Evolutionary conservation across 805 yeast genomes (phyloP).

Genomic region (Tetrapisispora iriomotensis): DNA sequence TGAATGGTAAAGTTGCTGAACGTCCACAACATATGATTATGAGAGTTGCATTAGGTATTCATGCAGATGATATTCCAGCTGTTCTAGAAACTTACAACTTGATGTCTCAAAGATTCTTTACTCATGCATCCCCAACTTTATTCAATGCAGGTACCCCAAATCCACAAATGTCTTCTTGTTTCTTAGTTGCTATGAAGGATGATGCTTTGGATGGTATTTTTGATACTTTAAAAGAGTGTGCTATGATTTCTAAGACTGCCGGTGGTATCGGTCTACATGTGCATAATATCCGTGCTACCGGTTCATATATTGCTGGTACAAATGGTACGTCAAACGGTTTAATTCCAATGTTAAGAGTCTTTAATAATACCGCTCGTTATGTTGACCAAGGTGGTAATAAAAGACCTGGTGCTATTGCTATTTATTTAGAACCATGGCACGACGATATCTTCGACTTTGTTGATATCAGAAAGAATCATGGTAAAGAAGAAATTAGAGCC

Average conservation of each 20-base stretch:
- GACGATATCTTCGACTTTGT: conserved; percentile 77
- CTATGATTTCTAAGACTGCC: conserved; percentile 83
- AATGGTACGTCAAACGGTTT: conserved; percentile 87
- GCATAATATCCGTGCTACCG: conserved; percentile 73
- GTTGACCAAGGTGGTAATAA: conserved; percentile 98
- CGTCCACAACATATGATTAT: conserved; percentile 83
- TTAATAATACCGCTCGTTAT: conserved; percentile 88
- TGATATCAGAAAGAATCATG: conserved; percentile 84
- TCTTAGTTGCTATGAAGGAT: conserved; percentile 77
- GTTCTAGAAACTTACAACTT: conserved; percentile 73
- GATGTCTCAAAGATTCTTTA: conserved; percentile 78
- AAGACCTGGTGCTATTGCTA: conserved; percentile 92
- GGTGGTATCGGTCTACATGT: conserved; percentile 91
- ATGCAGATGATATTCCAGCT: conserved; percentile 49
- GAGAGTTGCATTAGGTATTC: conserved; percentile 88
- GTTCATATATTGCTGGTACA: conserved; percentile 80
- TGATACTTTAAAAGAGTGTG: conserved; percentile 76
- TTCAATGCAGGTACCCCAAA: conserved; percentile 84
- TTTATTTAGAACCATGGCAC: conserved; percentile 95
- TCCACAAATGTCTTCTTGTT: conserved; percentile 86
- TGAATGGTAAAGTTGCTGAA: conserved; percentile 56
- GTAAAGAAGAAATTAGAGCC: conserved; percentile 86
- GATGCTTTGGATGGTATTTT: conserved; percentile 93
- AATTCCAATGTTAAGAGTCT: conserved; percentile 88
- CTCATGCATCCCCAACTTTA: conserved; percentile 90